A percentile compares a stretch with the other conserved stretches of the same genome.
phyloP scores from a whole-genome alignment of 768 basidiomycete species.

The Botryobasidium botryosum region DNA sequence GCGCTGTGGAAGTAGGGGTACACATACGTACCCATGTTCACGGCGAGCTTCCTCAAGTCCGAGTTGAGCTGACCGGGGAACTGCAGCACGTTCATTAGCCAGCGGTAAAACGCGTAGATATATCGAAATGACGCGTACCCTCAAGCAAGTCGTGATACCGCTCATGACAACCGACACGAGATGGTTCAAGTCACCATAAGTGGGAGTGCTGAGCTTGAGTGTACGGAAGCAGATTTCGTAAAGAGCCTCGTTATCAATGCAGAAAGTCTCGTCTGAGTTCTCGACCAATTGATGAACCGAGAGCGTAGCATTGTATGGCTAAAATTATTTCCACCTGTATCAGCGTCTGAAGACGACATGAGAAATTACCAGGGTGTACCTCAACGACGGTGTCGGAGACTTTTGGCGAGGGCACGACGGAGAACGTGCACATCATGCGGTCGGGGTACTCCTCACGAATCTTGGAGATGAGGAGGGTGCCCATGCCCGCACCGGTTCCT shows the following conservation, averaged over 20 bases:
- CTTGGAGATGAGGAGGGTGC: slow-evolving; percentile 96
- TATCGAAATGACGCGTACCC: slow-evolving; percentile 20
- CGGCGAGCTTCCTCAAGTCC: slow-evolving; percentile 92
- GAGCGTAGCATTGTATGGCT: slow-evolving; percentile 98
- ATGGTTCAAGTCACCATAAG: slow-evolving; percentile 96
- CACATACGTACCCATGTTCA: slow-evolving; percentile 77
- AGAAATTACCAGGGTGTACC: slow-evolving; percentile 24
- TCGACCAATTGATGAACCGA: slow-evolving; percentile 98
- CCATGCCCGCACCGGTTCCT: slow-evolving; percentile 99
- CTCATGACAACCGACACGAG: slow-evolving; percentile 97
- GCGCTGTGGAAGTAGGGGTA: background rate
- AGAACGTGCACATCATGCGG: slow-evolving; percentile 99
- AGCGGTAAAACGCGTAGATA: background rate
- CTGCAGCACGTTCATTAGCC: slow-evolving; percentile 2
- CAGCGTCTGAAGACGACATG: background rate
- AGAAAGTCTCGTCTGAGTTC: slow-evolving; percentile 99
- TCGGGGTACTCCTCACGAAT: slow-evolving; percentile 99
- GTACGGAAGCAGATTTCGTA: slow-evolving; percentile 99
- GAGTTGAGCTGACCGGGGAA: slow-evolving; percentile 99
- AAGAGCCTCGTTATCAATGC: slow-evolving; percentile 98
- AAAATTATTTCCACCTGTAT: slow-evolving; percentile 1
- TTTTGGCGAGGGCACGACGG: slow-evolving; percentile 92
- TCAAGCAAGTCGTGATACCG: slow-evolving; percentile 94
- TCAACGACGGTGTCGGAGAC: slow-evolving; percentile 97
- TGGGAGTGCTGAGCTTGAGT: slow-evolving; percentile 86